Evolutionary conservation across 768 basidiomycete species (phyloP), one percentile per base, ranked within the genome.

Genomic region (Suillus americanus): DNA sequence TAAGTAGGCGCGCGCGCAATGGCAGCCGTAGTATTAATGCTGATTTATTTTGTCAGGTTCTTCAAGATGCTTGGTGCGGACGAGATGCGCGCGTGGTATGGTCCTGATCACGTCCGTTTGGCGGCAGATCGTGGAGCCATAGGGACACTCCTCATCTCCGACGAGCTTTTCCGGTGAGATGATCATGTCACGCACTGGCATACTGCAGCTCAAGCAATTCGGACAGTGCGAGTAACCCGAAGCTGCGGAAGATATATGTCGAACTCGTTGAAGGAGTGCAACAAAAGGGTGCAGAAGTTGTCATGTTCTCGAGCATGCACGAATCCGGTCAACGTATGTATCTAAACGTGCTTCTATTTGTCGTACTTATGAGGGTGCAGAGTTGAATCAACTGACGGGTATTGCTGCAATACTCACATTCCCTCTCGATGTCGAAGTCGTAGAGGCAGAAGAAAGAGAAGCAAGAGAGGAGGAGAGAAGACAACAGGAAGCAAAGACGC

Each of bases 261-360:
- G 80, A 78, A 54, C 81, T 99, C 41, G 95, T 97, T 1, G 97
- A 99, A 76, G 87, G 86, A 41, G 95, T 98, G 18, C 88, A 90
- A 69, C 83, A 87, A 54, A 93, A 91, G 68, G 94, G 95, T 30
- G 97, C 89, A 30, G 96, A 99, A 73, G 95, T 95, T 6, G 82
- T 98, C 23, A 95, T 98, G 68, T 99, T 99, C 77, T 99, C 97
- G 5, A 98, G 95, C 71, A 99, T 99, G 97, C 97, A 99, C 73
- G 97, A 99, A 78, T 94, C 93, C 25, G 97, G 97, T 16, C 95
- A 98, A 83, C 96, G 95, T 97, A 72, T 72, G 92, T 80, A 45
- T 50, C 33, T 48, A 16, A 61, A 18, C 38, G 55, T 45, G 63
- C 55, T 18, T 63, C 30, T 37, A 43, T 46, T 20, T 61, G 7